Evolutionary conservation across 345 rosid genomes (phyloP), one percentile per base, ranked within the genome.

Genomic region (Crucihimalaya himalaica): DNA sequence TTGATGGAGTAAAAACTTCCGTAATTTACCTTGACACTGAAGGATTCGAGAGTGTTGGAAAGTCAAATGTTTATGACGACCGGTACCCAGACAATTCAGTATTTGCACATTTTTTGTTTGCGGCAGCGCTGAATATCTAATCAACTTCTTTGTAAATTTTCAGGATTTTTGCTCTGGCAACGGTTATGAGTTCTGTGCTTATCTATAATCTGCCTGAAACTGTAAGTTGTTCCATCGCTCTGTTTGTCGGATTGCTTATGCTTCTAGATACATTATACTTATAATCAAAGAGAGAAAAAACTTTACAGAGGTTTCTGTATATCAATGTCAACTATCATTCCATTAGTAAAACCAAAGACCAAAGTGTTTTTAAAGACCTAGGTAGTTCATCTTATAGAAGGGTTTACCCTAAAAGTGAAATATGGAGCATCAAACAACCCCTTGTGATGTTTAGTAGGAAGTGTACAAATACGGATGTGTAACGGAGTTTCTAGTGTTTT

Each of bases 41-140:
- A 81, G 99, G 99, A 65, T 95, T 95, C 81, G 99, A 95, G 87
- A 95, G 99, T 78, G 50, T 95, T 81, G 98, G 99, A 77, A 95
- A 95, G 86, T 95, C 99, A 15, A 95, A 92, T 78, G 98, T 95
- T 31, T 95, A 95, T 77, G 99, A 95, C 63, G 98, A 95, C 77
- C 74, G 99, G 99, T 95, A 87, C 74, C 29, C 25, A 71, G 66
- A 31, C 62, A 55, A 8, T 34, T 51, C 15, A 39, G 2, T n/a
- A 15, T 23, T 50, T 64, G 40, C 20, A 29, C 40, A 50, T 20
- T 4, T 2, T 67, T 59, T 66, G 10, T 43, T 31, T 67, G 61
- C 23, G 3, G 21, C 52, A 45, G 11, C 47, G 60, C 18, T 59
- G 40, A 12, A 34, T 31, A n/a, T 66, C 35, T 63, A 45, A 60